Base-by-base conservation (phyloP, 352 stramenopile species). In the Peronospora destructor region DNA sequence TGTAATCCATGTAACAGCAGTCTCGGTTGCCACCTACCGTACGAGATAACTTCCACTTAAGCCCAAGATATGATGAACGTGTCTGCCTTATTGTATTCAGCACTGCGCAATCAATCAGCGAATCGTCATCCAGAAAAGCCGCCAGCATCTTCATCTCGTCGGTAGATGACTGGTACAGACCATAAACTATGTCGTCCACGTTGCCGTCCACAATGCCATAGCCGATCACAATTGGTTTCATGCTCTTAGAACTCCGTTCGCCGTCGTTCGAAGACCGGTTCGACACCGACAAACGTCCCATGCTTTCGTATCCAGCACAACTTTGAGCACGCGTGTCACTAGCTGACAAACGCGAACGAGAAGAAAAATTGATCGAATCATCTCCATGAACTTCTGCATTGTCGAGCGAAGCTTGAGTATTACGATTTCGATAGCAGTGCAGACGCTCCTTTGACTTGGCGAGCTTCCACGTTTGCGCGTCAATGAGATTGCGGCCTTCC, bases 21-120 rank as follows among this genome's bases (percentile, higher is more conserved):
- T 87, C 76, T 47, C 76, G 76, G 46, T 87, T 87, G 28, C 76
- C 76, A 13, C 76, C 76, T n/a, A 82, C 64, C 6, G 76, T 84
- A 12, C 73, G 76, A 32, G 59, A 71, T 30, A 87, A 53, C 45
- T 83, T 84, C 76, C 76, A 87, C 65, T 87, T 87, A 48, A 87
- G 68, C 11, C 76, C 74, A 32, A 85, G 54, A 44, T 84, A 84
- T 21, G 71, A 78, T 17, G 71, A 70, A 11, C 66, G 71, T 26
- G 66, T 73, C 34, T 71, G 52, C 21, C 72, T 68, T 41, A 87
- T 58, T 0, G 71, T 83, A 36, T 84, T 71, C 10, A 87, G 50
- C 49, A 81, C 76, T 30, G 70, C 71, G 16, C 68, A 76, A 41
- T 87, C 76, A 23, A 87, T 76, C 26, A 87, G 59, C 39, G 68